Base-by-base conservation (phyloP, 2,329 filamentous ascomycete species). In the Madurella fahalii region DNA sequence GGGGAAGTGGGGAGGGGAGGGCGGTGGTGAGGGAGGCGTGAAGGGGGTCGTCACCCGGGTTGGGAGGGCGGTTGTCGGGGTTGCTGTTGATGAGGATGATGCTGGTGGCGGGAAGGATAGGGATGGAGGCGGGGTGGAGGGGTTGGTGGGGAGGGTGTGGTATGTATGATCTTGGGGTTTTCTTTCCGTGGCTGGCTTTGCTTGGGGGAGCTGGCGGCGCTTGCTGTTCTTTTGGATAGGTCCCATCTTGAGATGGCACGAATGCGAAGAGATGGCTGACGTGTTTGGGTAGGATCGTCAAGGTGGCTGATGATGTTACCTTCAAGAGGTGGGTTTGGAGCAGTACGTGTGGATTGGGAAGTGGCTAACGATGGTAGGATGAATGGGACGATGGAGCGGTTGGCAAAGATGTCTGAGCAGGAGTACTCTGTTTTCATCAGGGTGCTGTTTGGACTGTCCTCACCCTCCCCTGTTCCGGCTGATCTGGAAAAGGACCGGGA, bases 1-100 rank as follows among this genome's bases (percentile, higher is more conserved):
- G 56, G 86, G 87, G 74, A 81, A 87, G 76, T 78, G 81, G 53
- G 87, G 90, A 72, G 83, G 88, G 53, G 81, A 78, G 59, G 87
- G 89, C 48, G 72, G 89, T 54, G 85, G 88, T 74, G 81, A 78
- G 68, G 83, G 80, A 62, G 87, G 87, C 2, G 79, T 77, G 1
- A 77, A 83, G 47, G 89, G 88, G 3, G 89, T 94, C 2, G 82
- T 94, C 31, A 81, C 83, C 40, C 82, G 78, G 64, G 79, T 87
- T 12, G 77, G 78, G 56, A 79, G 77, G 61, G 77, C 76, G 20
- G 74, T 73, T 8, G 71, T 94, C 2, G 78, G 78, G 17, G 82
- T 93, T 25, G 87, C 89, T 5, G 70, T 92, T 47, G 87, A 90
- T 59, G 85, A 84, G 64, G 84, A 84, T 46, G 77, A 72, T 61